Percentiles rank a stretch among this genome's conserved stretches.
These are phyloP conservation scores for Botrytis galanthina DNA, from an alignment of 2,329 filamentous ascomycete species.

Conservation along the genomic window DNA sequence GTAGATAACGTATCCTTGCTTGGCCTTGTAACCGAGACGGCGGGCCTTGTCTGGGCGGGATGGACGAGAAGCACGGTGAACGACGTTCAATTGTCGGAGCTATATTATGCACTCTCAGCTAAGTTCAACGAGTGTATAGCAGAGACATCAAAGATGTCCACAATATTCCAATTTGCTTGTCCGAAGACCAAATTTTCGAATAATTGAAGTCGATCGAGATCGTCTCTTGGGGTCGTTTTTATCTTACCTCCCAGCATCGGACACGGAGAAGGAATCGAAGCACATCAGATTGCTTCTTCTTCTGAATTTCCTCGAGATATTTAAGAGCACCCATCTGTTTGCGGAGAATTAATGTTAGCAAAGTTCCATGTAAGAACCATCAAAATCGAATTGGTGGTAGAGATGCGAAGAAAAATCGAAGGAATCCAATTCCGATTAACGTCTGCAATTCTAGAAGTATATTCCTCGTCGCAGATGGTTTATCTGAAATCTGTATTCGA, in stretches of 20 bases:
- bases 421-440: neutral
- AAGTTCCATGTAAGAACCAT: neutral
- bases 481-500: neutral
- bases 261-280: slow-evolving; percentile 99
- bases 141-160: slow-evolving; percentile 48
- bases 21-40: slow-evolving; percentile 99
- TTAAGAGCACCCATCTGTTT: slow-evolving; percentile 83
- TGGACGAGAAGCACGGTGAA: slow-evolving; percentile 97
- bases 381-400: neutral
- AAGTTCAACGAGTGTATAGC: slow-evolving; percentile 99
- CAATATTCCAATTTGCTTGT: slow-evolving; percentile 34
- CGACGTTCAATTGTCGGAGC: slow-evolving; percentile 99
- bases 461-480: neutral
- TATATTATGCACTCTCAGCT: slow-evolving; percentile 99
- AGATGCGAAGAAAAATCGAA: neutral
- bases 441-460: slow-evolving; percentile 1
- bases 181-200: slow-evolving; percentile 37
- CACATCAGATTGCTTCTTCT: slow-evolving; percentile 99
- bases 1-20: slow-evolving; percentile 99
- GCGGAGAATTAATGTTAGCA: neutral
- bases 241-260: slow-evolving; percentile 98
- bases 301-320: slow-evolving; percentile 99
- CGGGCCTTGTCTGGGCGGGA: slow-evolving; percentile 99
- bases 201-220: slow-evolving; percentile 36
- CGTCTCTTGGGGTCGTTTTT: slow-evolving; percentile 42